Evolutionary conservation across 768 basidiomycete genomes (phyloP).

Genomic region (Pisolithus microcarpus): DNA sequence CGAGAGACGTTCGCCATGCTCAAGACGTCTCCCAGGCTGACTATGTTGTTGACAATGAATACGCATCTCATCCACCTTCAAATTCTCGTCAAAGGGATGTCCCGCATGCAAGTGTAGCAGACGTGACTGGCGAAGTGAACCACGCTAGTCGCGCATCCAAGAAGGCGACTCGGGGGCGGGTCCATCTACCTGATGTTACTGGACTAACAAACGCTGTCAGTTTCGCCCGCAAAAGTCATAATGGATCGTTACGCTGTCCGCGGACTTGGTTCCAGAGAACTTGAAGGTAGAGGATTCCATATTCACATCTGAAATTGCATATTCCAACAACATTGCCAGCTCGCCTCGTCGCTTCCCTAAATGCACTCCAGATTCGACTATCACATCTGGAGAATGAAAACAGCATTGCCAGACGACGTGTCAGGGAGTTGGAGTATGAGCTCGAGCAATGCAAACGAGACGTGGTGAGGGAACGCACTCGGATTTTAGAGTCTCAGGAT

Average conservation of each 20-base stretch:
- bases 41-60: background rate
- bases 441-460: constrained; percentile 80
- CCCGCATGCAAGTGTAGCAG: constrained; percentile 19
- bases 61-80: background rate
- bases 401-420: constrained; percentile 67
- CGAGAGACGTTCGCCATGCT: constrained; percentile 47
- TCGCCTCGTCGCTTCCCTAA: constrained; percentile 55
- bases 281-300: constrained; percentile 44
- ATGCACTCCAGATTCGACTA: constrained; percentile 58
- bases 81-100: constrained; percentile 19
- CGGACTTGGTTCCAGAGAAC: constrained; percentile 46
- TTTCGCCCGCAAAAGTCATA: constrained; percentile 58
- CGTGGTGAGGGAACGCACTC: constrained; percentile 60
- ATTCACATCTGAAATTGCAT: background rate
- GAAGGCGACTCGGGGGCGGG: constrained; percentile 29
- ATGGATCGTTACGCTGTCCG: constrained; percentile 45
- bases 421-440: constrained; percentile 83
- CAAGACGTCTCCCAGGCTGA: constrained; percentile 17
- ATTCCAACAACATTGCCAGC: constrained; percentile 30
- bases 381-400: constrained; percentile 77
- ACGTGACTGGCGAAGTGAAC: constrained; percentile 2
- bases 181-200: constrained; percentile 77
- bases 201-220: constrained; percentile 74
- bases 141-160: constrained; percentile 9
- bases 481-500: constrained; percentile 53